Evolutionary conservation across 495 filamentous ascomycete species (phyloP), one percentile per base, ranked within the genome.

Genomic region (Penicillium taxi): DNA sequence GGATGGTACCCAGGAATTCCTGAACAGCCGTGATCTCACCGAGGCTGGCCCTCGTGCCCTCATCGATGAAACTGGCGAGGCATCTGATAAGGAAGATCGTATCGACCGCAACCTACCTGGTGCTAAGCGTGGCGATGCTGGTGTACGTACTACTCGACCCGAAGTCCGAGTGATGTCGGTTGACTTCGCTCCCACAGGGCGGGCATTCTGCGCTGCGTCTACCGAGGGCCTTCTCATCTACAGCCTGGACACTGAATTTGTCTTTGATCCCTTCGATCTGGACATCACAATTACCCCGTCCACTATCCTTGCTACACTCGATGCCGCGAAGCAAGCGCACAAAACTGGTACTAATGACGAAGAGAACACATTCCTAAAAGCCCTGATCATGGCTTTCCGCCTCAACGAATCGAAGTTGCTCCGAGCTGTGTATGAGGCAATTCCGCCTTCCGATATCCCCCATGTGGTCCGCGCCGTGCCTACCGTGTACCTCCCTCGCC

Each of bases 201-300:
- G 84, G 18, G 70, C 86, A 3, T 98, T 98, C 65, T 96, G 91
- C 47, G 91, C 91, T 18, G 88, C 93, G 7, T 87, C 82, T 6
- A 96, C 91, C 2, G 91, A 98, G 64, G 91, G 91, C 9, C 67
- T 98, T 19, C 70, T 98, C 32, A 79, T 98, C 42, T 98, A 95
- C 61, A 86, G 81, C 35, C 67, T 96, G 24, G 91, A 96, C 52
- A 80, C 71, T 12, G 71, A 74, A 2, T 70, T 89, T 17, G 53
- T 66, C 11, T 98, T 98, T 50, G 91, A 98, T 58, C 91, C 91
- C 2, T 94, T 93, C 55, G 93, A 98, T 56, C 79, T 98, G 5
- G 89, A 94, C 50, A 81, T 96, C 47, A 78, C 82, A 26, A 82
- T 96, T 41, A 98, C 91, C 4, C 87, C 88, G 0, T 78, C 80